Percentiles rank a stretch among this genome's conserved stretches.
Conservation (phyloP, 495 filamentous ascomycete species). For the Aspergillus hancockii region DNA sequence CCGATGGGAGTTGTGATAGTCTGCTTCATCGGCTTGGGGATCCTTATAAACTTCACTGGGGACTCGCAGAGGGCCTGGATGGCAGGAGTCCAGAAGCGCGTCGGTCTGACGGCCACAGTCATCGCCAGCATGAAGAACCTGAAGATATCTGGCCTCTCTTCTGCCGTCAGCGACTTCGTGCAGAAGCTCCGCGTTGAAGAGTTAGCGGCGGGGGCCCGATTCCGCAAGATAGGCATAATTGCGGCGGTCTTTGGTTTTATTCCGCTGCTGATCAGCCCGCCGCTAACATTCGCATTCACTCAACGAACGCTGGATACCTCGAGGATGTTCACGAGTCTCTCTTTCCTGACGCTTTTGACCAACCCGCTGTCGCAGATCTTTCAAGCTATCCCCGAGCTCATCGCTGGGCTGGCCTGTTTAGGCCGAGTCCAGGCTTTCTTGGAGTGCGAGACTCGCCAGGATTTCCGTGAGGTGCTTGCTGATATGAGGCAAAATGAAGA, state of each 20-base stretch:
- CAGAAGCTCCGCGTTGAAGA: conserved; percentile 44
- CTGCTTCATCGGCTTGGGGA: conserved; percentile 25
- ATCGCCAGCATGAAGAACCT: conserved; percentile 49
- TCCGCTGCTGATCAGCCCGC: conserved; percentile 11
- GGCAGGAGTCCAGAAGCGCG: conserved; percentile 22
- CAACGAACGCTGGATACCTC: conserved; percentile 11
- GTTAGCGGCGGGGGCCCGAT: conserved; percentile 34
- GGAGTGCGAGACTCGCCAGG: conserved; percentile 30
- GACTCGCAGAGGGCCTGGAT: conserved; percentile 22
- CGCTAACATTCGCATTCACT: conserved; percentile 18
- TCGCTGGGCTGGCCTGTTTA: conserved; percentile 38
- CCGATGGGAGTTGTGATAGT: conserved; percentile 38
- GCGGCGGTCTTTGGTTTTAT: conserved; percentile 15
- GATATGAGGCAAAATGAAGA: conserved; percentile 5
- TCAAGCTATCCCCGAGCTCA: conserved; percentile 19
- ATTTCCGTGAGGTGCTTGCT: conserved; percentile 24
- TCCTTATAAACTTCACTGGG: conserved; percentile 21
- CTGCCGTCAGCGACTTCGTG: conserved; percentile 31
- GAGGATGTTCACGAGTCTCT: conserved; percentile 21
- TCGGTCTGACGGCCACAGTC: conserved; percentile 30
- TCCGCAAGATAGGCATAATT: conserved; percentile 26
- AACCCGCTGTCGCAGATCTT: conserved; percentile 20
- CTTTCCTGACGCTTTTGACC: conserved; percentile 23
- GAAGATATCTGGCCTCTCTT: conserved; percentile 45
- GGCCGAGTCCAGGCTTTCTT: conserved; percentile 43